Evolutionary conservation across 305 asterid genomes (phyloP).

Genomic region (Withania somnifera): DNA sequence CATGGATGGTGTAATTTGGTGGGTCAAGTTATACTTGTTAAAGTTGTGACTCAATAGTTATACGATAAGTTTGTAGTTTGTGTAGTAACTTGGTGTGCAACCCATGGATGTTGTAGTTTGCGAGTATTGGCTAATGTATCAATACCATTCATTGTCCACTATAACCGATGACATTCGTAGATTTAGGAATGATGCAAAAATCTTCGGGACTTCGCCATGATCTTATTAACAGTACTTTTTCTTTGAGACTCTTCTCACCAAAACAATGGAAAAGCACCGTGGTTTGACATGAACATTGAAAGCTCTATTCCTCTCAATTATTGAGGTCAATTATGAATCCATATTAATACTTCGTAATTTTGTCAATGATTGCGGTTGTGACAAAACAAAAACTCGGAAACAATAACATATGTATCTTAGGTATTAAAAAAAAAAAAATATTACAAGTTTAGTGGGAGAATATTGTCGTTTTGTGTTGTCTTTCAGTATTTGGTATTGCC

Average conservation of each 20-base stretch:
- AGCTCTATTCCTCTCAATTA: background rate
- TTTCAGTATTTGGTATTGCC: background rate
- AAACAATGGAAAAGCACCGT: background rate
- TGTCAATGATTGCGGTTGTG: background rate
- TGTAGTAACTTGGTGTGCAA: background rate
- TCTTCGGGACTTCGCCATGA: background rate
- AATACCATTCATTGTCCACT: background rate
- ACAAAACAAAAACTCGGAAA: background rate
- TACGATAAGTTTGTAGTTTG: background rate
- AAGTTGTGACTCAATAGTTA: too few species aligned
- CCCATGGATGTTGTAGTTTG: background rate
- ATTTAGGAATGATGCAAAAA: background rate
- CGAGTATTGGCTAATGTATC: background rate
- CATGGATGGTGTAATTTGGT: background rate
- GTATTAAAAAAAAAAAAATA: too few species aligned
- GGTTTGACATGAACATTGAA: background rate
- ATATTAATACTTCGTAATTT: background rate
- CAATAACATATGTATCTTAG: background rate
- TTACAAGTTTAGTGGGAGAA: background rate
- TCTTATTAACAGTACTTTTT: background rate
- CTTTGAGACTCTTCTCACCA: background rate
- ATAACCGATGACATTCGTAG: background rate
- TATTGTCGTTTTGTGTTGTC: background rate
- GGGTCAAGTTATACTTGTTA: too few species aligned
- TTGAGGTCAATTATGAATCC: background rate